Conservation (phyloP, 768 basidiomycete genomes). For the Leccinum pellstonianum region DNA sequence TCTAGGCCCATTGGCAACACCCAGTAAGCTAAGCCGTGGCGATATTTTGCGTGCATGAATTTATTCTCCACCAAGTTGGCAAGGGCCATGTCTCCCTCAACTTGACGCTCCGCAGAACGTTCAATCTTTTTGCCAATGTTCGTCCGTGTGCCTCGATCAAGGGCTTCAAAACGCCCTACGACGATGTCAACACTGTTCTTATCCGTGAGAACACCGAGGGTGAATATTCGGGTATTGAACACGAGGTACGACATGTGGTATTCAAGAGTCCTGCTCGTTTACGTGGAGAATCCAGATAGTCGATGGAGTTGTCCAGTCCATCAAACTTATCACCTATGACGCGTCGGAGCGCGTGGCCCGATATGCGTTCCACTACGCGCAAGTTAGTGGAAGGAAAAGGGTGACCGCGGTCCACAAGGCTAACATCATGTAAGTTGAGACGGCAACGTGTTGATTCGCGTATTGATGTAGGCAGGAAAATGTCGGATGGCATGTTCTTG, state of each 20-base stretch:
- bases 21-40: slow-evolving; percentile 59
- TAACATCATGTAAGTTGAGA: slow-evolving; percentile 84
- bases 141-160: slow-evolving; percentile 94
- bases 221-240: slow-evolving; percentile 99
- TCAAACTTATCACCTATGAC: slow-evolving; percentile 99
- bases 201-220: slow-evolving; percentile 99
- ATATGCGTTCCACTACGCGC: slow-evolving; percentile 98
- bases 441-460: slow-evolving; percentile 2
- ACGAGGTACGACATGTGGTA: slow-evolving; percentile 63
- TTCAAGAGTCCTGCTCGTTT: slow-evolving; percentile 10
- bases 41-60: slow-evolving; percentile 5
- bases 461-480: slow-evolving; percentile 68
- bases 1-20: slow-evolving; percentile 91
- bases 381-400: slow-evolving; percentile 77
- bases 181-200: slow-evolving; percentile 95
- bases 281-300: slow-evolving; percentile 58
- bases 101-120: slow-evolving; percentile 93
- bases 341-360: slow-evolving; percentile 98
- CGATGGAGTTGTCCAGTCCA: slow-evolving; percentile 98
- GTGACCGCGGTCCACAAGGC: slow-evolving; percentile 99
- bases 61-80: slow-evolving; percentile 62
- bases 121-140: slow-evolving; percentile 98
- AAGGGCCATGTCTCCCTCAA: slow-evolving; percentile 99
- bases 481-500: slow-evolving; percentile 99
- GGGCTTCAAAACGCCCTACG: slow-evolving; percentile 98